Conservation (phyloP, 768 basidiomycete species). For the Chalciporus pseudorubinellus region DNA sequence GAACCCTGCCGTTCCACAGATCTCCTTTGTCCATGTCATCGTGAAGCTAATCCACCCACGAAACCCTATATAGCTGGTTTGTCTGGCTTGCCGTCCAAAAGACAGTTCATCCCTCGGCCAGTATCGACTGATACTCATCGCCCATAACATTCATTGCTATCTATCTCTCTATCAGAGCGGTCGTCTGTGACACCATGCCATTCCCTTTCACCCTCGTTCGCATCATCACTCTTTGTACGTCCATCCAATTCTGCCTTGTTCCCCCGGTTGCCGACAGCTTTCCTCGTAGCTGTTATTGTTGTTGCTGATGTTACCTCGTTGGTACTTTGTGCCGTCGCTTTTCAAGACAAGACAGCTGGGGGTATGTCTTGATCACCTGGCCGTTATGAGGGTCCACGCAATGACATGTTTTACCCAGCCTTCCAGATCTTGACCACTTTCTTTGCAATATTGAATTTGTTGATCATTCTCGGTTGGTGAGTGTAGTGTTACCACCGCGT, state of each 20-base stretch:
- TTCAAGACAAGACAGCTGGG: constrained; percentile 21
- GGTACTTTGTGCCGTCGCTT: constrained; percentile 15
- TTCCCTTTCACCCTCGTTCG: constrained; percentile 24
- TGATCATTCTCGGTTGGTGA: constrained; percentile 21
- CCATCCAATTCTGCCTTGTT: not conserved
- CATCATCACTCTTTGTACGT: constrained; percentile 20
- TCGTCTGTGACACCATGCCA: constrained; percentile 28
- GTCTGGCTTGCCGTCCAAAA: not conserved
- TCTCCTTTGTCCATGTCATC: constrained; percentile 8
- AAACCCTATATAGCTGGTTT: constrained; percentile 14
- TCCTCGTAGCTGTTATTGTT: constrained; percentile 15
- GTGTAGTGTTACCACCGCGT: not conserved
- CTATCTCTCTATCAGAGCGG: constrained; percentile 1
- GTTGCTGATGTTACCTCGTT: constrained; percentile 11
- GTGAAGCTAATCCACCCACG: not conserved
- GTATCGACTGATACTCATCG: not conserved
- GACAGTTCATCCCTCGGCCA: not conserved
- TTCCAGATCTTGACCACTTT: constrained; percentile 22
- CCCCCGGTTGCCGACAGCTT: not conserved
- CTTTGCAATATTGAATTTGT: constrained; percentile 10
- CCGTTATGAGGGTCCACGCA: not conserved
- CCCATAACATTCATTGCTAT: constrained; percentile 6
- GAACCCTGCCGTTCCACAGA: not conserved
- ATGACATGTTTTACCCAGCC: constrained; percentile 8
- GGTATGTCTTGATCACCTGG: constrained; percentile 12